These are phyloP conservation scores for Paraphaeosphaeria sporulosa DNA, from an alignment of 2,329 filamentous ascomycete genomes.

Conservation along the genomic window DNA sequence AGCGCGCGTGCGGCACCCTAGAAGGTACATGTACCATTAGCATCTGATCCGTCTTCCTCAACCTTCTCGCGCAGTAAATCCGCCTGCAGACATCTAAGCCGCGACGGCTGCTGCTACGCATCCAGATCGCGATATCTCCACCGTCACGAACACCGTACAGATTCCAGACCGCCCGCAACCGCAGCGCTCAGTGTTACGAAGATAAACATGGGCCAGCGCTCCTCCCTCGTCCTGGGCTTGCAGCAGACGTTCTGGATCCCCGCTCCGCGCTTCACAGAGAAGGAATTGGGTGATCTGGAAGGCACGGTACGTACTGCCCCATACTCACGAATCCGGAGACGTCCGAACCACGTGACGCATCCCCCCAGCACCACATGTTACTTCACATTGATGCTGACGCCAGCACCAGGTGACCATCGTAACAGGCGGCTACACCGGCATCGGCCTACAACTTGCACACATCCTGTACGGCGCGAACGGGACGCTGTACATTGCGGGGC, in stretches of 20 bases:
- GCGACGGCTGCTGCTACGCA: no score
- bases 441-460: conserved; percentile 59
- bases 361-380: not conserved
- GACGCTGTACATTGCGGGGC: conserved; percentile 55
- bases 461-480: conserved; percentile 62
- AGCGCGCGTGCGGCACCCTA: no score
- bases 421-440: conserved; percentile 55
- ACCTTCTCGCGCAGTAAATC: no score
- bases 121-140: no score
- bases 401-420: conserved; percentile 58
- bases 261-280: conserved; percentile 47
- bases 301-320: conserved; percentile 11
- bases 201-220: conserved; percentile 1
- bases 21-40: no score
- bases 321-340: not conserved
- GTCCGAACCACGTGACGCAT: not conserved
- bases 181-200: not conserved
- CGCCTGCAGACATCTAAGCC: no score
- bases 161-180: no score
- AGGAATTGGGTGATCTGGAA: conserved; percentile 51
- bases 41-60: no score
- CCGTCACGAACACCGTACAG: no score
- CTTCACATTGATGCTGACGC: no score
- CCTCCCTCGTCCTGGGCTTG: not conserved
- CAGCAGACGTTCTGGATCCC: conserved; percentile 35